These are phyloP conservation scores for Pseudozyma pruni DNA, from an alignment of 1,284 basidiomycete genomes.

Conservation along the genomic window DNA sequence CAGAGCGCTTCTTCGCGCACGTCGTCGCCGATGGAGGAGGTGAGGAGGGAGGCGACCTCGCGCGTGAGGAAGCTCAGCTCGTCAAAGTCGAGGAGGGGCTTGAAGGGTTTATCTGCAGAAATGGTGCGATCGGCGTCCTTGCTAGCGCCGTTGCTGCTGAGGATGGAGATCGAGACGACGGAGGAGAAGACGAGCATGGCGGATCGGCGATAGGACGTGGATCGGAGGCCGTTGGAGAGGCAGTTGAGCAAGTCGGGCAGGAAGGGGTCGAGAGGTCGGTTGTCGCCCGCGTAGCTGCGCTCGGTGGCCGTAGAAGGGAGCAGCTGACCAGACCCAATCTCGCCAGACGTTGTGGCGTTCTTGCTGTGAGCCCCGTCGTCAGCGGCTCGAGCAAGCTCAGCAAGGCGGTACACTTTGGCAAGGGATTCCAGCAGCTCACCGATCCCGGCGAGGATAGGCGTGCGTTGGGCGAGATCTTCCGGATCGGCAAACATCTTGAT, in stretches of 20 bases:
- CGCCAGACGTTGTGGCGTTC: not conserved
- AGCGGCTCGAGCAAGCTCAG: slow-evolving; percentile 11
- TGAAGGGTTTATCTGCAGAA: not conserved
- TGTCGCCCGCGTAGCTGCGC: slow-evolving; percentile 51
- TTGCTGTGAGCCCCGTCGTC: slow-evolving; percentile 7
- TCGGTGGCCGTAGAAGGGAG: slow-evolving; percentile 18
- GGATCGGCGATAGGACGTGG: slow-evolving; percentile 39
- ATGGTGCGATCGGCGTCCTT: too few species aligned
- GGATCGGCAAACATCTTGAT: slow-evolving; percentile 78
- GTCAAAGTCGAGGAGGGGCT: slow-evolving; percentile 74
- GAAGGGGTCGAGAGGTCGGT: slow-evolving; percentile 55
- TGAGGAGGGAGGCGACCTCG: slow-evolving; percentile 77
- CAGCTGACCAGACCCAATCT: slow-evolving; percentile 31
- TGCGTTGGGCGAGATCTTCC: slow-evolving; percentile 79
- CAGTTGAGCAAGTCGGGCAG: slow-evolving; percentile 51
- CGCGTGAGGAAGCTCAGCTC: slow-evolving; percentile 84
- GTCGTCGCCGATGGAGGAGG: slow-evolving; percentile 74
- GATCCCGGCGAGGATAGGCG: slow-evolving; percentile 73
- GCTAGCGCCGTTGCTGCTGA: slow-evolving; percentile 14
- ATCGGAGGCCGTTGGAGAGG: slow-evolving; percentile 54
- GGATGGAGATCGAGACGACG: slow-evolving; percentile 48
- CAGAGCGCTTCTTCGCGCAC: slow-evolving; percentile 65
- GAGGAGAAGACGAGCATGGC: slow-evolving; percentile 58
- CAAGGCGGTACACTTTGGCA: slow-evolving; percentile 47
- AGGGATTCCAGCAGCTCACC: slow-evolving; percentile 55